Conservation (phyloP, 371 early-diverging fungal genomes). For the Coemansia sp. region DNA sequence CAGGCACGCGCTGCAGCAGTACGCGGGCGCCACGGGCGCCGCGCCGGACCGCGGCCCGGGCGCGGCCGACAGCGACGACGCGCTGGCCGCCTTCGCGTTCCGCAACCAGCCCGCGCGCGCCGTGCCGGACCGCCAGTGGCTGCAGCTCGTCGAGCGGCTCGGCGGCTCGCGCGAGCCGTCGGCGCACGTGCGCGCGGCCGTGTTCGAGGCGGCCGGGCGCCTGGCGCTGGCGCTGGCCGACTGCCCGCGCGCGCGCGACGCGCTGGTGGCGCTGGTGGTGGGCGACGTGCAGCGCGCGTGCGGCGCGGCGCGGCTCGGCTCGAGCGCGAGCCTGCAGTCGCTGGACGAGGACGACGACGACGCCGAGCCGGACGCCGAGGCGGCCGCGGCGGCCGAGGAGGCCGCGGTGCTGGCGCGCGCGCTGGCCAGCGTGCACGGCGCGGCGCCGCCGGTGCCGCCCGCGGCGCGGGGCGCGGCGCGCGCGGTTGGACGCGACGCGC, state of each 20-base stretch:
- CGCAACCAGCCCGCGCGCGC: slow-evolving; percentile 34
- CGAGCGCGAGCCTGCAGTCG: slow-evolving; percentile 16
- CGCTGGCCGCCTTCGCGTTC: slow-evolving; percentile 23
- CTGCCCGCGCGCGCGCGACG: slow-evolving; percentile 39
- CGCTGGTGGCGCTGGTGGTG: slow-evolving; percentile 27
- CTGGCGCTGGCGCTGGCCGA: slow-evolving; percentile 49
- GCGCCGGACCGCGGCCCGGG: not conserved
- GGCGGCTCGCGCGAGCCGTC: slow-evolving; percentile 50
- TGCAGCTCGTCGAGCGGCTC: slow-evolving; percentile 47
- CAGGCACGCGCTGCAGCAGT: slow-evolving; percentile 24
- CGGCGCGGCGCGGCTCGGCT: slow-evolving; percentile 20
- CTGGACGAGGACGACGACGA: slow-evolving; percentile 21
- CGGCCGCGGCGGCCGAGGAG: slow-evolving; percentile 9
- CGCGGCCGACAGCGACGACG: slow-evolving; percentile 6
- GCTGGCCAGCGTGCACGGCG: not conserved
- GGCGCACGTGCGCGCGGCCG: slow-evolving; percentile 45
- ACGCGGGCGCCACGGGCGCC: slow-evolving; percentile 6
- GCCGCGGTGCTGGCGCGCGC: slow-evolving; percentile 1
- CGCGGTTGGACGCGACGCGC: slow-evolving; percentile 39
- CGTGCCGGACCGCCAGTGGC: slow-evolving; percentile 48
- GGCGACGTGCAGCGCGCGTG: slow-evolving; percentile 33
- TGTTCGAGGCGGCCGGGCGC: slow-evolving; percentile 50
- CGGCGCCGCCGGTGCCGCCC: slow-evolving; percentile 1
- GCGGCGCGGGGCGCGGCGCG: not conserved
- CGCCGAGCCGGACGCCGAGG: slow-evolving; percentile 14